Evolutionary conservation across 2,329 filamentous ascomycete genomes (phyloP).

Genomic region (Verticillium nonalfalfae): DNA sequence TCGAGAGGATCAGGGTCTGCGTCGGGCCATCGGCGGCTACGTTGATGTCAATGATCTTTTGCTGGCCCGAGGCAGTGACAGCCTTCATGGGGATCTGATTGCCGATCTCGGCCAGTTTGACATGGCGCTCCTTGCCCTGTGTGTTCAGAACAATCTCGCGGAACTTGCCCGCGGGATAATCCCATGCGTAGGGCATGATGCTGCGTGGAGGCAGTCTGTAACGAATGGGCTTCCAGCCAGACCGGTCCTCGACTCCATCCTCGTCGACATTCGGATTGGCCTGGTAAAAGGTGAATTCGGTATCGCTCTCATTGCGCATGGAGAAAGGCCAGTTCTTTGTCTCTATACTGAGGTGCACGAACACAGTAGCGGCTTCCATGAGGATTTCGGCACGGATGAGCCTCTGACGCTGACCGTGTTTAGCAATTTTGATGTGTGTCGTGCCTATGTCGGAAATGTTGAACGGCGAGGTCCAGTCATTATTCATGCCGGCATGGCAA

Average conservation of each 20-base stretch:
- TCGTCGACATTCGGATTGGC: conserved; percentile 90
- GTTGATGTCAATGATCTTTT: conserved; percentile 94
- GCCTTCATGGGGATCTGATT: conserved; percentile 94
- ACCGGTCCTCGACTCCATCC: conserved; percentile 75
- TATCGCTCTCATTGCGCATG: conserved; percentile 96
- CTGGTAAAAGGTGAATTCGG: conserved; percentile 95
- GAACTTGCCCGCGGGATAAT: conserved; percentile 95
- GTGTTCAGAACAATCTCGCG: conserved; percentile 84
- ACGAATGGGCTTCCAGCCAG: conserved; percentile 85
- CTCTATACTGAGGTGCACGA: conserved; percentile 84
- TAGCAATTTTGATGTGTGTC: conserved; percentile 88
- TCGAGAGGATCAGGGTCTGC: conserved; percentile 88
- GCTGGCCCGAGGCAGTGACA: conserved; percentile 56
- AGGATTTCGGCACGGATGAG: conserved; percentile 84
- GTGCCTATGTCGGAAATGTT: conserved; percentile 94
- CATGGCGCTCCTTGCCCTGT: conserved; percentile 76
- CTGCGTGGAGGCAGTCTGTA: conserved; percentile 89
- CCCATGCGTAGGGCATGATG: conserved; percentile 99
- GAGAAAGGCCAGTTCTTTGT: conserved; percentile 97
- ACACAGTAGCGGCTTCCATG: conserved; percentile 89
- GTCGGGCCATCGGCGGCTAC: conserved; percentile 93
- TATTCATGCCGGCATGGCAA: conserved; percentile 89
- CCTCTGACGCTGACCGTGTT: conserved; percentile 80
- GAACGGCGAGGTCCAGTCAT: conserved; percentile 96
- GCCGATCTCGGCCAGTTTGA: conserved; percentile 94